A percentile compares a stretch with the other conserved stretches of the same genome.
Evolutionary conservation across 129 eudicot genomes (phyloP).

Genomic region (Sambucus nigra): DNA sequence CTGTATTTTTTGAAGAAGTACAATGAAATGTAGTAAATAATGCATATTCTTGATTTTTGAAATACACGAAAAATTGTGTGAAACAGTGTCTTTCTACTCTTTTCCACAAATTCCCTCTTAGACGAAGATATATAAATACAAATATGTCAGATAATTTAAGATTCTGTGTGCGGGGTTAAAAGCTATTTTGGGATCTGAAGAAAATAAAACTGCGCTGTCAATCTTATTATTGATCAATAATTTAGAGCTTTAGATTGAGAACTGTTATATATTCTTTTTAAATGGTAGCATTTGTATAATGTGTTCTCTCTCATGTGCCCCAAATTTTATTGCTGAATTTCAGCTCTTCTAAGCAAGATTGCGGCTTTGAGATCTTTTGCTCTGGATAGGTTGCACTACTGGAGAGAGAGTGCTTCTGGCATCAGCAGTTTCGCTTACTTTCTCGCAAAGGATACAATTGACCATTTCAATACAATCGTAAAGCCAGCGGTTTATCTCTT

Average conservation of each 20-base stretch:
- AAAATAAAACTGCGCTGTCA: not conserved
- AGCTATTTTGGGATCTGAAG: no score
- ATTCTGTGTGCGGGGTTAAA: no score
- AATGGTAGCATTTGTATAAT: not conserved
- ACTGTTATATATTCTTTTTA: not conserved
- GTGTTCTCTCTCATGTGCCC: slow-evolving; percentile 4
- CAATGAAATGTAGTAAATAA: no score
- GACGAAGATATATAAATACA: no score
- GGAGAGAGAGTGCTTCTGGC: slow-evolving; percentile 97
- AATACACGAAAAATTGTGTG: no score
- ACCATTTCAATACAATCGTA: slow-evolving; percentile 69
- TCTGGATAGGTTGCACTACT: slow-evolving; percentile 77
- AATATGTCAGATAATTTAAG: no score
- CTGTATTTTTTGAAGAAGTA: no score
- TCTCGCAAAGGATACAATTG: slow-evolving; percentile 83
- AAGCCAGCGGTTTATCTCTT: slow-evolving; percentile 91
- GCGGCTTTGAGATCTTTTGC: slow-evolving; percentile 90
- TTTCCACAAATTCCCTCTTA: no score
- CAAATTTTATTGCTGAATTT: slow-evolving; percentile 21
- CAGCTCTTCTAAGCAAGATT: slow-evolving; percentile 85
- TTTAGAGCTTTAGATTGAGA: not conserved
- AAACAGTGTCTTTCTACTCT: no score
- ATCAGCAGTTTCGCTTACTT: slow-evolving; percentile 94
- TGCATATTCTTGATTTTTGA: no score
- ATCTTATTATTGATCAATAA: not conserved